Percentiles rank a stretch among this genome's conserved stretches.
These are phyloP conservation scores for Zasmidium angulare DNA, from an alignment of 2,329 filamentous ascomycete species.

Conservation along the genomic window DNA sequence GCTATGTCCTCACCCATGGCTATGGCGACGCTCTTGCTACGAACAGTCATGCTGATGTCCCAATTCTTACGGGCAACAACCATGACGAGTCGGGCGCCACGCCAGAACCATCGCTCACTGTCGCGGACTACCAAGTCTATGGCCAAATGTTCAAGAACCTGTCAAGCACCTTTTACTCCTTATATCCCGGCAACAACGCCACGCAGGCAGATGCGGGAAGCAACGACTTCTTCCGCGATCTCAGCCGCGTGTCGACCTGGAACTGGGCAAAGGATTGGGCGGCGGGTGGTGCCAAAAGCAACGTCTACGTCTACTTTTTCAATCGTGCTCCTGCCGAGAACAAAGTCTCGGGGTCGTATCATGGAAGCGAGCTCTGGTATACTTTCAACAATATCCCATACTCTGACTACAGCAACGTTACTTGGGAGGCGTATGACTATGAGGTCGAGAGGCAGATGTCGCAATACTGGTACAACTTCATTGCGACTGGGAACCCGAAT, in stretches of 20 bases:
- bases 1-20: slow-evolving; percentile 2
- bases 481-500: slow-evolving; percentile 16
- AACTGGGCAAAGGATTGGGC: slow-evolving; percentile 1
- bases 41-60: slow-evolving; percentile 2
- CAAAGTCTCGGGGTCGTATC: slow-evolving; percentile 43
- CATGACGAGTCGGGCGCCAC: slow-evolving; percentile 3
- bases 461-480: slow-evolving; percentile 20
- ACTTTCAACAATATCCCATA: slow-evolving; percentile 28
- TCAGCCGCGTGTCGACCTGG: slow-evolving; percentile 3
- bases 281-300: slow-evolving; percentile 25
- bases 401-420: slow-evolving; percentile 14
- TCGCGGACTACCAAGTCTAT: neutral
- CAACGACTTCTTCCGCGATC: slow-evolving; percentile 49
- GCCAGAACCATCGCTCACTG: neutral
- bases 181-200: slow-evolving; percentile 47
- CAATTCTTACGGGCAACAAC: slow-evolving; percentile 6
- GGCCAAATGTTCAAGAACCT: neutral
- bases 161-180: neutral
- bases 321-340: slow-evolving; percentile 49
- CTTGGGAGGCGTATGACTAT: neutral
- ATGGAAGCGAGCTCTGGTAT: slow-evolving; percentile 54
- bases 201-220: slow-evolving; percentile 44
- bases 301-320: slow-evolving; percentile 63
- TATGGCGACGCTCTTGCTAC: neutral
- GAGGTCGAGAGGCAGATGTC: slow-evolving; percentile 12